Conservation (phyloP, 768 basidiomycete species). For the Dictyophora rubrovolvata region DNA sequence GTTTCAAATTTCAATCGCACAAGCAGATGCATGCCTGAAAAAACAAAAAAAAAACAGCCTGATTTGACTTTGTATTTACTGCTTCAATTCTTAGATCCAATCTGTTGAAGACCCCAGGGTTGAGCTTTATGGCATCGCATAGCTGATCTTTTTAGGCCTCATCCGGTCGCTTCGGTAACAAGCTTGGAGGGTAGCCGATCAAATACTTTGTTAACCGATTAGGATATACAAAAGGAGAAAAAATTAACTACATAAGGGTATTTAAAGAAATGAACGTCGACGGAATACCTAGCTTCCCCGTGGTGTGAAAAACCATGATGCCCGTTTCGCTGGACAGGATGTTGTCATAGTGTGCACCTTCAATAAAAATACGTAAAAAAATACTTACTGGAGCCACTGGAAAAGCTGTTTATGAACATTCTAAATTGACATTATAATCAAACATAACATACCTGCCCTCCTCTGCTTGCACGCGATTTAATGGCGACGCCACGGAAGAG, state of each 20-base stretch:
- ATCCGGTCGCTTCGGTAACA: slow-evolving; percentile 17
- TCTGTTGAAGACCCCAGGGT: not conserved
- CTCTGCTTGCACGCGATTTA: slow-evolving; percentile 70
- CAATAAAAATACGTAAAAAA: slow-evolving; percentile 9
- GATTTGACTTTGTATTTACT: not conserved
- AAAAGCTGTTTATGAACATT: slow-evolving; percentile 12
- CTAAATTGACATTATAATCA: not conserved
- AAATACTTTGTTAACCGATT: not conserved
- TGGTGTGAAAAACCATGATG: slow-evolving; percentile 73
- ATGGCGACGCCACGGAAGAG: slow-evolving; percentile 40
- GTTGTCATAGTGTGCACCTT: slow-evolving; percentile 10
- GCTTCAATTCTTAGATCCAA: not conserved
- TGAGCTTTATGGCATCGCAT: not conserved
- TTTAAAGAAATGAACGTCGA: slow-evolving; percentile 19
- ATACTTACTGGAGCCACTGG: slow-evolving; percentile 20
- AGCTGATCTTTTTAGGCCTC: slow-evolving; percentile 3
- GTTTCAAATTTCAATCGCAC: too few relatives aligned
- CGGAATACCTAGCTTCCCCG: slow-evolving; percentile 20
- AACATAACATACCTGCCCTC: slow-evolving; percentile 37
- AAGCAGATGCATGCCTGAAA: too few relatives aligned
- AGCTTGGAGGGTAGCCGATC: not conserved
- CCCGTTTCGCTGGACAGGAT: slow-evolving; percentile 60
- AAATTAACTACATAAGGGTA: slow-evolving; percentile 20
- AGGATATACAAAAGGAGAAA: slow-evolving; percentile 8
- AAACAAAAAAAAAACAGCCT: not conserved